A percentile compares a stretch with the other conserved stretches of the same genome.
phyloP scores from a whole-genome alignment of 345 rosid species.

The Melastoma malabathricum region DNA sequence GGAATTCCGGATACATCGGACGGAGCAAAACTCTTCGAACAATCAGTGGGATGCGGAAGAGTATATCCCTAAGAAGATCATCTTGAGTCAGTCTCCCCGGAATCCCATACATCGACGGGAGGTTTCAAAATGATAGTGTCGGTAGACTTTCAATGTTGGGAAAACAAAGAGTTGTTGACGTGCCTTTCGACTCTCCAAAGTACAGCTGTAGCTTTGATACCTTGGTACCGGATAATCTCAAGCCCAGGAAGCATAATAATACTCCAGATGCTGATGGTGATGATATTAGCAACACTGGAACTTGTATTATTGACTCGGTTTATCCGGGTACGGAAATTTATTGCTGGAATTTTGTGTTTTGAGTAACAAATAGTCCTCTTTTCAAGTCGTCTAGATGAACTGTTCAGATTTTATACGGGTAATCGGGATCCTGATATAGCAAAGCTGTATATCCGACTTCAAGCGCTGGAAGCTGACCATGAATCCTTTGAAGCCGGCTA shows the following conservation, averaged over 20 bases:
- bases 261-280: conserved; percentile 51
- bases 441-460: conserved; percentile 79
- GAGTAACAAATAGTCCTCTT: too few relatives aligned
- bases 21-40: conserved; percentile 53
- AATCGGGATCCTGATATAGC: conserved; percentile 62
- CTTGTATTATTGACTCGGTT: conserved; percentile 74
- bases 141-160: conserved; percentile 25
- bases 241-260: conserved; percentile 26
- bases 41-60: conserved; percentile 37
- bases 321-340: conserved; percentile 16
- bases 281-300: conserved; percentile 37
- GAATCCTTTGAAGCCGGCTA: conserved; percentile 87
- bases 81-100: conserved; percentile 71
- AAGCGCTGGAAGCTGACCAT: conserved; percentile 88
- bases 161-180: conserved; percentile 37
- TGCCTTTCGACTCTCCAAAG: conserved; percentile 41
- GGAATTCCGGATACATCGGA: conserved; percentile 54
- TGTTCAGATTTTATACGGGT: conserved; percentile 11
- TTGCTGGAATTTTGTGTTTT: too few relatives aligned
- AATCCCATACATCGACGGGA: conserved; percentile 36
- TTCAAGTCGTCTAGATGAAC: conserved; percentile 17
- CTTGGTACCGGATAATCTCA: conserved; percentile 21
- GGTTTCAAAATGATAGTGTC: conserved; percentile 44
- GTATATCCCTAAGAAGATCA: conserved; percentile 50
- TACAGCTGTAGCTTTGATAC: conserved; percentile 24